Evolutionary conservation across 1,284 basidiomycete genomes (phyloP).

Genomic region (Ceratobasidium sp.): DNA sequence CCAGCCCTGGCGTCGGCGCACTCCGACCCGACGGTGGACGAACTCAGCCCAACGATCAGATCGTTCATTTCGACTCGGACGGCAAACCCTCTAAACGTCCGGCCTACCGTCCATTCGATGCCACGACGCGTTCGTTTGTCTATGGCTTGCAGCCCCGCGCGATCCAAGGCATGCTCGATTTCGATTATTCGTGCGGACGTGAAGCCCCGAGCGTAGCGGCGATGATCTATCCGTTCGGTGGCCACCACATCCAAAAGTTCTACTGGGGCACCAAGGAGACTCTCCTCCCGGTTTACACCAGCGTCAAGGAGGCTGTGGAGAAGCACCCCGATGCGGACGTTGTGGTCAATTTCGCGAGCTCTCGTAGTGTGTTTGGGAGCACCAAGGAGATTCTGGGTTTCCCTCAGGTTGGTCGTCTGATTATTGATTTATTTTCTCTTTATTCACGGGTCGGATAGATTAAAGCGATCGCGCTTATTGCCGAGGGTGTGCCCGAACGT

Average conservation of each 20-base stretch:
- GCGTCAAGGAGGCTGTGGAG: constrained; percentile 89
- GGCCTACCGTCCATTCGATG: constrained; percentile 91
- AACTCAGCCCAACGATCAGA: constrained; percentile 88
- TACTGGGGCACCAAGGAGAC: constrained; percentile 99
- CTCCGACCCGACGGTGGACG: constrained; percentile 87
- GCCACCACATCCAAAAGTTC: constrained; percentile 99
- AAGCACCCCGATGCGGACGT: constrained; percentile 99
- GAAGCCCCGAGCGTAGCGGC: constrained; percentile 95
- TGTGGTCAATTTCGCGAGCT: constrained; percentile 98
- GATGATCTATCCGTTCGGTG: constrained; percentile 99
- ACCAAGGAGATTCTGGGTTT: constrained; percentile 90
- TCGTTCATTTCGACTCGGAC: constrained; percentile 82
- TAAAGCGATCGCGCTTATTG: constrained; percentile 93
- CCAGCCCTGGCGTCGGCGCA: constrained; percentile 70
- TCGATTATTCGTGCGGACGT: constrained; percentile 98
- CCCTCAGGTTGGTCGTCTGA: constrained; percentile 55
- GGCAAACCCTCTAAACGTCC: constrained; percentile 68
- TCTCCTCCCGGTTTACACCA: constrained; percentile 96
- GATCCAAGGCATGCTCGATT: constrained; percentile 99
- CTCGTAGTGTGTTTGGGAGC: constrained; percentile 94
- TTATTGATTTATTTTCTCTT: neutral
- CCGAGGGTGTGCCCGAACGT: constrained; percentile 98
- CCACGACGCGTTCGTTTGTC: constrained; percentile 93
- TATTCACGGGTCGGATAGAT: constrained; percentile 62
- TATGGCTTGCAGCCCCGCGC: constrained; percentile 99